phyloP scores from a whole-genome alignment of 2,329 filamentous ascomycete species.

The Fusarium miscanthi region DNA sequence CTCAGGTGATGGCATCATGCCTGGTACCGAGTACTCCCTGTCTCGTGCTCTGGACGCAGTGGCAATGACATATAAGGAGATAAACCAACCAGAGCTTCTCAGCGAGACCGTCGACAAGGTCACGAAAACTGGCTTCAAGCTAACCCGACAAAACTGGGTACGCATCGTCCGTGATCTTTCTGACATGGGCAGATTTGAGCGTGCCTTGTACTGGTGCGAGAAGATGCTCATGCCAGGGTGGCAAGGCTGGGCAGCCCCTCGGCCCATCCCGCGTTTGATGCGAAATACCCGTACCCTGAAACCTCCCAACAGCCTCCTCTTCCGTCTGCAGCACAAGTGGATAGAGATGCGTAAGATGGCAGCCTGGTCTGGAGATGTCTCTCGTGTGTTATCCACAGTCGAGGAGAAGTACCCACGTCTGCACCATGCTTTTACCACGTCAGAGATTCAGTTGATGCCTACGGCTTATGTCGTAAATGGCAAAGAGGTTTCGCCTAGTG shows the following conservation, averaged over 20 bases:
- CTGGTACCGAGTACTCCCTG: constrained; percentile 64
- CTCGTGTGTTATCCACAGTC: constrained; percentile 54
- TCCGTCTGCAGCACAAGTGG: constrained; percentile 62
- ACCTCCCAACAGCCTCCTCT: constrained; percentile 55
- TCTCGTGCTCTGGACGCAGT: constrained; percentile 62
- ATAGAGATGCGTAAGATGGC: constrained; percentile 60
- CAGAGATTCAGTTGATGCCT: constrained; percentile 46
- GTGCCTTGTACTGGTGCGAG: constrained; percentile 82
- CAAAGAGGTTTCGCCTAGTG: constrained; percentile 43
- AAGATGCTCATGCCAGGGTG: constrained; percentile 80
- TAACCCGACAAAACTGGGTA: constrained; percentile 87
- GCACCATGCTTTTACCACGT: constrained; percentile 54
- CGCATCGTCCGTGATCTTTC: constrained; percentile 76
- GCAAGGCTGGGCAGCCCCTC: constrained; percentile 71
- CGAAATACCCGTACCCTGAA: constrained; percentile 50
- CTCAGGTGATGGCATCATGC: constrained; percentile 51
- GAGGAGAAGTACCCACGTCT: constrained; percentile 54
- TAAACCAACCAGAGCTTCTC: constrained; percentile 59
- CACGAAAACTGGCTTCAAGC: constrained; percentile 72
- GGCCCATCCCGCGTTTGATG: constrained; percentile 47
- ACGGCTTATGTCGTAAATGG: constrained; percentile 41
- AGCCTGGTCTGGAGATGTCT: constrained; percentile 61
- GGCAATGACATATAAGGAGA: constrained; percentile 56
- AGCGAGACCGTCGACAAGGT: constrained; percentile 65
- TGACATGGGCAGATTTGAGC: constrained; percentile 65